Percentiles rank a stretch among this genome's conserved stretches.
phyloP scores from a whole-genome alignment of 1,139 yeast species.

The Debaryomycetaceae sp. region DNA sequence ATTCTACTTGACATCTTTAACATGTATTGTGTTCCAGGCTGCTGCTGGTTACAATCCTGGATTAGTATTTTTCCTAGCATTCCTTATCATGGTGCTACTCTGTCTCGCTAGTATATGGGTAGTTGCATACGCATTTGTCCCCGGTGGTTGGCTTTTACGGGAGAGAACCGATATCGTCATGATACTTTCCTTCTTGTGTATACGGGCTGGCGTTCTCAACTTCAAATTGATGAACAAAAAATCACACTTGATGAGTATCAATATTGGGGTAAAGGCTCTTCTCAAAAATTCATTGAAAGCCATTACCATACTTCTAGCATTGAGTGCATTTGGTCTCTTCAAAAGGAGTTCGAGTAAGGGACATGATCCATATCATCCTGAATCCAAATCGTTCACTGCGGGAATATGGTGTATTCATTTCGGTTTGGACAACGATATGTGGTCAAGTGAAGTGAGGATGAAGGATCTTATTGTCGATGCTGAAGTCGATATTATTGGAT shows the following conservation, averaged over 20 bases:
- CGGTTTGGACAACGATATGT: conserved; percentile 95
- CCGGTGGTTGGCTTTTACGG: conserved; percentile 83
- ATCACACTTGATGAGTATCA: conserved; percentile 20
- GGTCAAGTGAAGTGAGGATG: conserved; percentile 96
- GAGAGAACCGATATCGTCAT: conserved; percentile 82
- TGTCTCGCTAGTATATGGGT: conserved; percentile 89
- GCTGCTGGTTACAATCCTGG: conserved; percentile 60
- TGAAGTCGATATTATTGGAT: conserved; percentile 85
- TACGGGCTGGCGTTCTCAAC: conserved; percentile 38
- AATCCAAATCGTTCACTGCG: conserved; percentile 75
- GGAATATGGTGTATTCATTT: conserved; percentile 99
- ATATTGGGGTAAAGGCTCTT: conserved; percentile 16
- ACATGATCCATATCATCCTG: conserved; percentile 75
- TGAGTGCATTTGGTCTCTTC: conserved; percentile 42
- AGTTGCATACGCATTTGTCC: conserved; percentile 97
- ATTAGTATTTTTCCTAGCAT: conserved; percentile 53
- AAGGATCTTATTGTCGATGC: conserved; percentile 75
- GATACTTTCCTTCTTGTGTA: conserved; percentile 41
- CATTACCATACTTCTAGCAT: conserved; percentile 28
- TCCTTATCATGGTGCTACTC: conserved; percentile 52
- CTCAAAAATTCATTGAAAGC: conserved; percentile 22
- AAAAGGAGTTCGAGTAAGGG: conserved; percentile 55
- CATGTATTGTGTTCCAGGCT: conserved; percentile 62
- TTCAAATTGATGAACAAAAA: conserved; percentile 22
- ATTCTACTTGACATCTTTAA: conserved; percentile 57